Base-by-base conservation (phyloP, 768 basidiomycete species). In the Lactarius deliciosus region DNA sequence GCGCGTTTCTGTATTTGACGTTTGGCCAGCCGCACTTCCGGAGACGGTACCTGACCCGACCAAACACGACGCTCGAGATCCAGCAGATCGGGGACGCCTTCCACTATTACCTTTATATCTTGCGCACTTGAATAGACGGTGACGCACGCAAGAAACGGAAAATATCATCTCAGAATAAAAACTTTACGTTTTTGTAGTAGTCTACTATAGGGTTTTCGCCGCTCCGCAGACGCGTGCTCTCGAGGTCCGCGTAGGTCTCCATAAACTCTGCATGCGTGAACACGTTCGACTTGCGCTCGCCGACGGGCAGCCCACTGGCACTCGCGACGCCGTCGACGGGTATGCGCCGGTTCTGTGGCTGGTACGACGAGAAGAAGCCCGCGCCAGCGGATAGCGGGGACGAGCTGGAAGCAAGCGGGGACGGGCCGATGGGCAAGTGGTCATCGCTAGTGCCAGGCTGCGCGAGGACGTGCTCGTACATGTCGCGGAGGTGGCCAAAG, bases 161-260 rank as follows among this genome's bases (percentile, higher is more conserved):
- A 38, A 45, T 45, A 43, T 28, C 20, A 22, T 28, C 36, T 82
- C 71, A 96, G 72, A 96, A 96, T 73, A 96, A 80, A 74, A 97
- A 88, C 76, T 95, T 94, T 68, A 95, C 95, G 78, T 97, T 97
- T 77, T 90, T 85, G 76, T 97, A 98, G 76, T 89, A 95, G 71
- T 89, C 87, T 64, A 95, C 73, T 82, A 97, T 81, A 8, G 95
- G 92, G 75, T 95, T 96, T 77, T 92, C 92, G 60, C 95, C 93
- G 74, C 85, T 95, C 68, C 79, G 80, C 62, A 94, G 77, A 55
- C 81, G 81, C 25, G 96, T 97, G 75, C 79, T 81, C 66, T 79
- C 79, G 40, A 93, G 73, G 67, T 94, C 87, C 45, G 86, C 94
- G 74, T 93, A 98, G 57, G 89, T 88, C 73, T 85, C 83, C 81